Percentiles rank a stretch among this genome's conserved stretches.
phyloP scores from a whole-genome alignment of 768 basidiomycete species.

The Mycena sanguinolenta region DNA sequence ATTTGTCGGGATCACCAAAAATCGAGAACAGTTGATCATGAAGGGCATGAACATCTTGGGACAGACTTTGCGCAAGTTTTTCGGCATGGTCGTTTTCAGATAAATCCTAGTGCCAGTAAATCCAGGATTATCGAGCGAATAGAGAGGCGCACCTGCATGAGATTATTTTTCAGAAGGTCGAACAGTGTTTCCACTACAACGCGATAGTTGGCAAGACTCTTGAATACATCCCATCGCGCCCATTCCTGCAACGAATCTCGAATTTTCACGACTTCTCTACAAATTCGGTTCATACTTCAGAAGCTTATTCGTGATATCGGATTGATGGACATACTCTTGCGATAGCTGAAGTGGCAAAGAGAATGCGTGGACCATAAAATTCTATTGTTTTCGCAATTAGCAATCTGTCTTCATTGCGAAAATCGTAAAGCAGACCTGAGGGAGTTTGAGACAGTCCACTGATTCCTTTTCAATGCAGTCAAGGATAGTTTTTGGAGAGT shows the following conservation, averaged over 20 bases:
- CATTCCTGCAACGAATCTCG: slow-evolving; percentile 5
- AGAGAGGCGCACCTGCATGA: background rate
- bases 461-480: background rate
- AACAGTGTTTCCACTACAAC: slow-evolving; percentile 12
- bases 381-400: background rate
- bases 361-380: slow-evolving; percentile 6
- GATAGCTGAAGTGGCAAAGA: slow-evolving; percentile 11
- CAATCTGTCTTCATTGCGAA: too few relatives aligned
- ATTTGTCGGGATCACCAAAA: slow-evolving; percentile 4
- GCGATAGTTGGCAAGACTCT: slow-evolving; percentile 18
- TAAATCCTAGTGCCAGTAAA: background rate
- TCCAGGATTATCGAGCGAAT: background rate
- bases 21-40: slow-evolving; percentile 10
- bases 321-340: background rate
- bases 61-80: slow-evolving; percentile 9
- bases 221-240: slow-evolving; percentile 4
- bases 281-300: background rate
- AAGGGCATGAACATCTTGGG: slow-evolving; percentile 15
- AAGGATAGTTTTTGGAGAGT: background rate
- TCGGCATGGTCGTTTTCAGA: background rate
- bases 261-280: slow-evolving; percentile 12
- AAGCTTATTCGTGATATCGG: background rate
- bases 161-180: slow-evolving; percentile 4
- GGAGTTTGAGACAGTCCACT: slow-evolving; percentile 10
- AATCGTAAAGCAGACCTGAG: slow-evolving; percentile 1